Percentiles rank a stretch among this genome's conserved stretches.
phyloP scores from a whole-genome alignment of 441 rosid genomes.

The Croton setiger region DNA sequence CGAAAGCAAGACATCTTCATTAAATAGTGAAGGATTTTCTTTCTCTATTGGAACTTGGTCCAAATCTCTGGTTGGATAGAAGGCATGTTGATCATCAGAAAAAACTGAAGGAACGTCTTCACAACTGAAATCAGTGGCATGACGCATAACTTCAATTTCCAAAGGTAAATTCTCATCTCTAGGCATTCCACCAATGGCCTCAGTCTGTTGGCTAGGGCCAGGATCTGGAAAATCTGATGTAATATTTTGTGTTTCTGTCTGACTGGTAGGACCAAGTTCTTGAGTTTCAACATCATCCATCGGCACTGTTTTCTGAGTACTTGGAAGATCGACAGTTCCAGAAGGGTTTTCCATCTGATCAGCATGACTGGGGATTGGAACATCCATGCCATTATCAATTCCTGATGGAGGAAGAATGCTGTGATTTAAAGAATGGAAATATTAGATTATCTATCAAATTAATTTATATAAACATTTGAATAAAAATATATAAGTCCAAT shows the following conservation, averaged over 20 bases:
- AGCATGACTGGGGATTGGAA: slow-evolving; percentile 5
- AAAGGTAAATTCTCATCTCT: slow-evolving; percentile 37
- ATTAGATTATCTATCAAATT: slow-evolving; percentile 9
- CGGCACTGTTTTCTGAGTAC: slow-evolving; percentile 15
- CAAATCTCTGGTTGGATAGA: slow-evolving; percentile 22
- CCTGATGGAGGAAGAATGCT: slow-evolving; percentile 29
- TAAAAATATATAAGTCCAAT: slow-evolving; percentile 13
- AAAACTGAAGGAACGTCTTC: slow-evolving; percentile 27
- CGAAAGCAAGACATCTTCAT: slow-evolving; percentile 39
- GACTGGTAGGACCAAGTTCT: slow-evolving; percentile 20
- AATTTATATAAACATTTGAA: too few species aligned
- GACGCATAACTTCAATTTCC: slow-evolving; percentile 50
- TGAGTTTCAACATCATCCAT: slow-evolving; percentile 4
- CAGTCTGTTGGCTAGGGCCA: slow-evolving; percentile 21
- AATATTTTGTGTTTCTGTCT: slow-evolving; percentile 8
- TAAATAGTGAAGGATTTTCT: slow-evolving; percentile 35
- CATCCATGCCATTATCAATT: slow-evolving; percentile 15
- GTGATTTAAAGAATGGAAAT: slow-evolving; percentile 18
- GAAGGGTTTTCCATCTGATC: slow-evolving; percentile 17
- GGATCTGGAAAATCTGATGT: slow-evolving; percentile 14
- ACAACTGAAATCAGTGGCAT: slow-evolving; percentile 27
- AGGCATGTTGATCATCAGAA: slow-evolving; percentile 22
- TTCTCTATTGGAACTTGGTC: slow-evolving; percentile 37
- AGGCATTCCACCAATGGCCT: slow-evolving; percentile 13
- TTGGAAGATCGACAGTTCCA: slow-evolving; percentile 12